Base-by-base conservation (phyloP, 768 basidiomycete species). In the Mrakia blollopis region DNA sequence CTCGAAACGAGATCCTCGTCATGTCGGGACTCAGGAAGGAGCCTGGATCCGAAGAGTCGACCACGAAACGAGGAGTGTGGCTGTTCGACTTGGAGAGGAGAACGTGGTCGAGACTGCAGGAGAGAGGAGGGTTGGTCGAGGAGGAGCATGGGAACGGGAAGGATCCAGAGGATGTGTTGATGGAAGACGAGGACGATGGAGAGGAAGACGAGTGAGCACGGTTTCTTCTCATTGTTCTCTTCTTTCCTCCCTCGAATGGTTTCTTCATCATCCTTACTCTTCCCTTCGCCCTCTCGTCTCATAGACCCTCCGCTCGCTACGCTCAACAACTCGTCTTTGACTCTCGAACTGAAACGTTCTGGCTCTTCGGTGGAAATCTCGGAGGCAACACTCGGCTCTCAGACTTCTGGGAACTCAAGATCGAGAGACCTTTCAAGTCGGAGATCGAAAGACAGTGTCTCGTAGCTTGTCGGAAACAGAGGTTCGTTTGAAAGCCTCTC, bases 321-420 rank as follows among this genome's bases (percentile, higher is more conserved):
- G 75, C 75, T 16, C 68, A 70, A 23, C 68, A 71, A 30, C 69
- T 76, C 32, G 39, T 44, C 41, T 76, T 70, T 32, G 65, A 67
- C 28, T n/a, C 75, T 11, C 21, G 68, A 11, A 37, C 39, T 1
- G 68, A 76, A 21, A 52, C 52, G 8, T 76, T 44, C 47, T 76
- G 50, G 28, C 57, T 76, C 41, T 69, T 61, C 54, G 75, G 75
- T 28, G 75, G 75, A 1, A 76, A 76, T 60, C 30, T 47, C 35
- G 69, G 74, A n/a, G 60, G 44, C 1, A 13, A 23, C 23, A 60
- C 54, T 41, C 68, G 75, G 7, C 57, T 76, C 3, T 52, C 57
- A 7, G 75, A 76, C 61, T 76, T 70, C 61, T 76, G 75, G 75
- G 54, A 70, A 21, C 57, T 76, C 30, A 63, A 76, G 70, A 71